phyloP scores from a whole-genome alignment of 2,329 filamentous ascomycete species.

The Metarhizium robertsii region DNA sequence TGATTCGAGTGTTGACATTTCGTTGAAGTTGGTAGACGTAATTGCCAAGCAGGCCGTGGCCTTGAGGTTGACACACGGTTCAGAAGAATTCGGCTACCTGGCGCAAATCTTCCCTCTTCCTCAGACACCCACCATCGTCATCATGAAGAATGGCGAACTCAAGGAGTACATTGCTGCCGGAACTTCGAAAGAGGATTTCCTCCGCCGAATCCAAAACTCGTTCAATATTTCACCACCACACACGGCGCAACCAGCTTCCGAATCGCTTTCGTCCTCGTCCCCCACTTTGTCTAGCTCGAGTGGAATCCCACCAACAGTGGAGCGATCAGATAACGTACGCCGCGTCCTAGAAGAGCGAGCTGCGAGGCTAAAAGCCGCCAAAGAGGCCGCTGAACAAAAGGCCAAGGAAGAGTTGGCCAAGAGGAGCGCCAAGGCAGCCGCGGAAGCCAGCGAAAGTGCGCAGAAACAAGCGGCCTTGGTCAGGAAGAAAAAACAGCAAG shows the following conservation, averaged over 20 bases:
- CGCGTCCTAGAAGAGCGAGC: conserved; percentile 41
- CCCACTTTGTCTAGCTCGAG: conserved; percentile 10
- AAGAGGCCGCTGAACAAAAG: conserved; percentile 34
- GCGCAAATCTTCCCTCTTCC: conserved; percentile 75
- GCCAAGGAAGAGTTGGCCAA: conserved; percentile 41
- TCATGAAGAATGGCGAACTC: conserved; percentile 71
- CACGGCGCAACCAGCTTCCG: conserved; percentile 3
- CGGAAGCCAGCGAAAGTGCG: conserved; percentile 23
- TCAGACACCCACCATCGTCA: conserved; percentile 66
- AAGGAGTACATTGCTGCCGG: conserved; percentile 66
- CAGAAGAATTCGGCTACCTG: conserved; percentile 73
- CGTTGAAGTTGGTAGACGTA: conserved; percentile 39
- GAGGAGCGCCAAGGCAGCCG: conserved; percentile 35
- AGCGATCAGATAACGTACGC: conserved; percentile 24
- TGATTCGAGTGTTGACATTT: conserved; percentile 3
- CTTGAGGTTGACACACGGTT: conserved; percentile 61
- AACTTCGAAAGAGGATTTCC: conserved; percentile 56
- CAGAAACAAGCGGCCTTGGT: conserved; percentile 43
- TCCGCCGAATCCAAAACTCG: conserved; percentile 29
- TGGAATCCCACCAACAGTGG: conserved; percentile 12
- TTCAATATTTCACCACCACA: conserved; percentile 19
- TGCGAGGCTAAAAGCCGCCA: conserved; percentile 31
- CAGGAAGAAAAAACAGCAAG: conserved; percentile 55
- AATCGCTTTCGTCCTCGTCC: not conserved
- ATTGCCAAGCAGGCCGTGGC: conserved; percentile 57